phyloP scores from a whole-genome alignment of 805 yeast genomes.

The Kodamaea laetipori region DNA sequence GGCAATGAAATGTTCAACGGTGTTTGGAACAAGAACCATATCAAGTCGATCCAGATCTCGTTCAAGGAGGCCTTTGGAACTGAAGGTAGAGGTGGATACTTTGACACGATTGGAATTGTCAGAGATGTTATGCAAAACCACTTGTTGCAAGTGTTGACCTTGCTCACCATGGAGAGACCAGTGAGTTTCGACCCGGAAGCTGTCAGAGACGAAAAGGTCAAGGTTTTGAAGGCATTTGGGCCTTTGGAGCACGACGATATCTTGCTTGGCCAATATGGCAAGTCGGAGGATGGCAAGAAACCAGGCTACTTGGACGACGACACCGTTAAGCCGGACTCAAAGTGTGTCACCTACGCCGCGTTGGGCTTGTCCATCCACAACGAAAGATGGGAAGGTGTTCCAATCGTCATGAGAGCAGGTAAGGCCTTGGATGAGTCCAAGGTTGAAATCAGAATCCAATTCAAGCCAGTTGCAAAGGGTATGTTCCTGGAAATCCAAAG shows the following conservation, averaged over 20 bases:
- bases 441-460: constrained; percentile 94
- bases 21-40: constrained; percentile 83
- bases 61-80: constrained; percentile 99
- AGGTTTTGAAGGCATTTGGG: constrained; percentile 79
- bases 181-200: constrained; percentile 88
- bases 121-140: constrained; percentile 99
- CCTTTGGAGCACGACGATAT: constrained; percentile 66
- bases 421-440: constrained; percentile 94
- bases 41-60: constrained; percentile 80
- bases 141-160: constrained; percentile 85
- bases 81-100: constrained; percentile 98
- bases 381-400: constrained; percentile 99
- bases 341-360: constrained; percentile 92
- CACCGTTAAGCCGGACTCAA: constrained; percentile 78
- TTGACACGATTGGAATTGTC: constrained; percentile 91
- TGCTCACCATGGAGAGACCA: constrained; percentile 95
- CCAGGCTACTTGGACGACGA: constrained; percentile 93
- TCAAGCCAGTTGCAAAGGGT: constrained; percentile 81
- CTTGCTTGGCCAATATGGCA: constrained; percentile 83
- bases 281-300: constrained; percentile 82
- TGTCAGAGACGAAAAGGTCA: constrained; percentile 94
- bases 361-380: constrained; percentile 74
- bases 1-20: constrained; percentile 86
- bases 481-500: constrained; percentile 79
- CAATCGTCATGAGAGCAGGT: constrained; percentile 93